Base-by-base conservation (phyloP, 2,329 filamentous ascomycete genomes). In the Trichoderma sp. region DNA sequence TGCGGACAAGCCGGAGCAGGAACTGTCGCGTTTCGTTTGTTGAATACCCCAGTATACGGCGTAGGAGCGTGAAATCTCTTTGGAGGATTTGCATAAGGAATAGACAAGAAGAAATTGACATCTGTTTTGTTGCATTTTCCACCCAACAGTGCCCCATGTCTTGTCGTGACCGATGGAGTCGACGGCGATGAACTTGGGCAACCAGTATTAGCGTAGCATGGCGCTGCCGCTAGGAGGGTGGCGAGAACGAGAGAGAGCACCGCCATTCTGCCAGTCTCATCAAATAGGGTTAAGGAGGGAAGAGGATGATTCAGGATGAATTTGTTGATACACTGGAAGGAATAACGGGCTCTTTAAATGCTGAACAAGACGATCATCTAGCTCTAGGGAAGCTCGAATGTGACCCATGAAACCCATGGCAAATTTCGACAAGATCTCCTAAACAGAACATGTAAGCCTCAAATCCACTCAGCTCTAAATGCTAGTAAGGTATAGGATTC, bases 111-210 rank as follows among this genome's bases (percentile, higher is more conserved):
- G 40, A 61, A 49, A 13, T 61, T 61, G 5, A 61, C 59, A 49
- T 61, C 40, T 49, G 59, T 61, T n/a, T 19, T 61, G 59, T 37
- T 49, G 49, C 59, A 61, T 49, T 27, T 61, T 29, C 59, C 59
- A n/a, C 59, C 59, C 19, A 49, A 27, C 40, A 61, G 47, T 49
- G 59, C 33, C 27, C 59, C 59, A 27, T 49, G 16, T n/a, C 3
- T 61, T 4, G 59, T 61, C 19, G 59, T 61, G 5, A 61, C 59
- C 37, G 7, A 11, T 13, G 52, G 27, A 2, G 21, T 31, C 27
- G 52, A 55, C 10, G 24, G 24, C 5, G 14, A 19, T 14, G 24
- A 24, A 49, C 10, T 49, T 49, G 47, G 47, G 47, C 47, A 49
- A 10, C 47, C 47, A 13, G 33, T 35, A 14, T 21, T 21, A 7